Percentiles rank a stretch among this genome's conserved stretches.
Conservation (phyloP, 2,329 filamentous ascomycete genomes). For the Ascochyta viciae-villosae region DNA sequence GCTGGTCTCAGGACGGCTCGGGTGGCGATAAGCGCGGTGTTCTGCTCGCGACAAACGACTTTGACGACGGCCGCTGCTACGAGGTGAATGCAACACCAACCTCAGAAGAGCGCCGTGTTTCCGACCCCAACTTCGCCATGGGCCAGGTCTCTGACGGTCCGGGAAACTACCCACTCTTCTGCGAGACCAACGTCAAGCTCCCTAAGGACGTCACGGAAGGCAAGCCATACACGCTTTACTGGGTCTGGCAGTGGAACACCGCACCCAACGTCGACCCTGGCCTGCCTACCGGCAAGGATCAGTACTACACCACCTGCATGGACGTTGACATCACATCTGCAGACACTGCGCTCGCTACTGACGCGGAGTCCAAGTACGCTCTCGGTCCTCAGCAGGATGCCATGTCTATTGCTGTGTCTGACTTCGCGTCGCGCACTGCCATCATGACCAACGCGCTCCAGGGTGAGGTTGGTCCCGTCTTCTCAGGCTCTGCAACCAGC, state of each 20-base stretch:
- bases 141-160: slow-evolving; percentile 52
- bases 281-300: slow-evolving; percentile 56
- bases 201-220: slow-evolving; percentile 69
- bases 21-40: slow-evolving; percentile 81
- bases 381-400: slow-evolving; percentile 52
- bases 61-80: slow-evolving; percentile 90
- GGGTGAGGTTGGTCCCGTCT: slow-evolving; percentile 39
- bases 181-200: slow-evolving; percentile 81
- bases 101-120: slow-evolving; percentile 63
- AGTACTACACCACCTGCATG: slow-evolving; percentile 67
- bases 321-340: slow-evolving; percentile 56
- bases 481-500: slow-evolving; percentile 21
- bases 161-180: slow-evolving; percentile 67
- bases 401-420: slow-evolving; percentile 48
- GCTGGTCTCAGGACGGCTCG: slow-evolving; percentile 81
- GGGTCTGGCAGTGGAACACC: slow-evolving; percentile 89
- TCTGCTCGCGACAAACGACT: slow-evolving; percentile 79
- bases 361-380: slow-evolving; percentile 25
- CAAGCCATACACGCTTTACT: slow-evolving; percentile 81
- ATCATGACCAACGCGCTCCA: slow-evolving; percentile 38
- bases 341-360: slow-evolving; percentile 37
- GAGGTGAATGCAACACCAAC: slow-evolving; percentile 70
- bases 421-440: slow-evolving; percentile 52
- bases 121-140: slow-evolving; percentile 63
- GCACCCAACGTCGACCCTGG: slow-evolving; percentile 45